A percentile compares a stretch with the other conserved stretches of the same genome.
These are phyloP conservation scores for Tephrocybe sp. DNA, from an alignment of 768 basidiomycete genomes.

Conservation along the genomic window DNA sequence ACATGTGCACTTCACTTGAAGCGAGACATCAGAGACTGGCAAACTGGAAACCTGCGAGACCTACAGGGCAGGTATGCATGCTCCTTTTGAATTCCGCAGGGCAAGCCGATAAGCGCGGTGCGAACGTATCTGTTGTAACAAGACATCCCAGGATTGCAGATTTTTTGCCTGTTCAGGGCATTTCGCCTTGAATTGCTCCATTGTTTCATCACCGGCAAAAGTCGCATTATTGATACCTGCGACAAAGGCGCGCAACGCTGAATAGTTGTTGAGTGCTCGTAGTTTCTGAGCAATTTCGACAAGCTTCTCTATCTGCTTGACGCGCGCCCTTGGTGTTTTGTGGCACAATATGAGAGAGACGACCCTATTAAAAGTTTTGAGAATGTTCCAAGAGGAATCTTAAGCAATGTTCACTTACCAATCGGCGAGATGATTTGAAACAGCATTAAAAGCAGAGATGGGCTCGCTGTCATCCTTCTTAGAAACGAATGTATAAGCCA, in stretches of 20 bases:
- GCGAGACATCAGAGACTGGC: constrained; percentile 10
- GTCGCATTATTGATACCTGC: constrained; percentile 88
- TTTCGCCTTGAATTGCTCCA: constrained; percentile 69
- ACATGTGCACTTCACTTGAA: constrained; percentile 86
- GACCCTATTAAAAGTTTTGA: constrained; percentile 65
- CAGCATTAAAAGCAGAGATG: constrained; percentile 69
- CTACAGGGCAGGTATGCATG: constrained; percentile 85
- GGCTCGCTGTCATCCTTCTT: constrained; percentile 69
- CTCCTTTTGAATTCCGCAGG: constrained; percentile 78
- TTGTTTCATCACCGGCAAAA: constrained; percentile 73
- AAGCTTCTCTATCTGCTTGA: constrained; percentile 85
- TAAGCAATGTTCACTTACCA: constrained; percentile 51
- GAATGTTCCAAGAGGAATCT: too few relatives aligned
- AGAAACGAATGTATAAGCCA: constrained; percentile 72
- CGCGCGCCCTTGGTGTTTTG: constrained; percentile 72
- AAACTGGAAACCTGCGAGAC: constrained; percentile 21
- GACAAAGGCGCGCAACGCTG: constrained; percentile 89
- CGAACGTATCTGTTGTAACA: constrained; percentile 78
- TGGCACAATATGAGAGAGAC: constrained; percentile 89
- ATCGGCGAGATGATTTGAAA: constrained; percentile 82
- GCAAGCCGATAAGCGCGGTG: constrained; percentile 93
- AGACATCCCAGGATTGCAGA: constrained; percentile 79
- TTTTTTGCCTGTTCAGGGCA: constrained; percentile 73
- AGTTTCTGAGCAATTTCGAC: constrained; percentile 81
- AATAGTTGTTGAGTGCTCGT: constrained; percentile 88